Percentiles rank a stretch among this genome's conserved stretches.
Conservation (phyloP, 495 filamentous ascomycete species). For the Hypoxylon rickii region DNA sequence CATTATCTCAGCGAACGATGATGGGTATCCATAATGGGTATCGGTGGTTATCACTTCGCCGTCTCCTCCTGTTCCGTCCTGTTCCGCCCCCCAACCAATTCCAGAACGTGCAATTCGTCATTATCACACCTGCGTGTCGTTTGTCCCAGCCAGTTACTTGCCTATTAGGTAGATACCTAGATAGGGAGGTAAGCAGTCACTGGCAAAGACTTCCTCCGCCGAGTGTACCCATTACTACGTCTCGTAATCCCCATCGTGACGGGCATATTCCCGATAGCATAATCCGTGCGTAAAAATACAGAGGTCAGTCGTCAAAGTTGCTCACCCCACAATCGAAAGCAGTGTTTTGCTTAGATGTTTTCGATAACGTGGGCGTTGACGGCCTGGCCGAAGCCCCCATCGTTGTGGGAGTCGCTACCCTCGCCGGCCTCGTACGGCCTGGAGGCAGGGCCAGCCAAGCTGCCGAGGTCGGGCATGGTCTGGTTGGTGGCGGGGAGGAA, state of each 20-base stretch:
- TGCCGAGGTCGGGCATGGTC: conserved; percentile 62
- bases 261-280: not conserved
- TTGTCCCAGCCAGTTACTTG: not conserved
- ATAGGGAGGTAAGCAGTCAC: too few species aligned
- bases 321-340: not conserved
- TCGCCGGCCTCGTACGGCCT: conserved; percentile 33
- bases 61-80: not conserved
- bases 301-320: not conserved
- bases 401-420: conserved; percentile 48
- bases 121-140: not conserved
- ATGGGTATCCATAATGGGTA: conserved; percentile 32
- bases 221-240: not conserved
- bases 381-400: conserved; percentile 73
- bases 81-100: not conserved
- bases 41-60: conserved; percentile 10
- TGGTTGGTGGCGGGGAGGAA: conserved; percentile 76
- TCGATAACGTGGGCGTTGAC: conserved; percentile 86
- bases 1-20: conserved; percentile 21
- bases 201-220: not conserved
- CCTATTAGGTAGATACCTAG: too few species aligned
- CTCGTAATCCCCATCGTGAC: conserved; percentile 1
- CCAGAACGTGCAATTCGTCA: not conserved
- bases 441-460: conserved; percentile 29
- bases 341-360: conserved; percentile 66
- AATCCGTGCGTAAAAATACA: conserved; percentile 8